Evolutionary conservation across 305 asterid species (phyloP).

Genomic region (Fraxinus dipetala): DNA sequence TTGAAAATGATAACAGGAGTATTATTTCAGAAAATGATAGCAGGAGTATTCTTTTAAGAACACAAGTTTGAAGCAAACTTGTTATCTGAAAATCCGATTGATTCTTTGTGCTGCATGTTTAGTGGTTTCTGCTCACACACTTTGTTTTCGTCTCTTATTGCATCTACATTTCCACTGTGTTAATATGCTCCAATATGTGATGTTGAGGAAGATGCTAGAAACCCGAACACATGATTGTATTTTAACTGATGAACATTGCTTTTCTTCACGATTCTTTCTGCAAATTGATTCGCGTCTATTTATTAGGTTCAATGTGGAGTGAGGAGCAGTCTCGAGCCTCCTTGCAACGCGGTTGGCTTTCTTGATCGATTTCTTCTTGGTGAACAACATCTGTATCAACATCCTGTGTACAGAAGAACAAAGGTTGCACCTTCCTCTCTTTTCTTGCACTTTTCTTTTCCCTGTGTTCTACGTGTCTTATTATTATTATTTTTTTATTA

Average conservation of each 20-base stretch:
- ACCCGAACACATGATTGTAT: not conserved
- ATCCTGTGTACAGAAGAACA: slow-evolving; percentile 82
- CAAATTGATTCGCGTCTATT: slow-evolving; percentile 3
- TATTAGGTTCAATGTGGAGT: slow-evolving; percentile 68
- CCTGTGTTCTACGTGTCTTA: slow-evolving; percentile 1
- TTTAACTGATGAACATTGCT: not conserved
- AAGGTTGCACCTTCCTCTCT: slow-evolving; percentile 42
- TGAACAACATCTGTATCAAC: slow-evolving; percentile 76
- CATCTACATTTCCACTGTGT: not conserved
- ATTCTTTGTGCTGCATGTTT: not conserved
- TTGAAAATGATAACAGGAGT: not conserved
- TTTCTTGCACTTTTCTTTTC: slow-evolving; percentile 9
- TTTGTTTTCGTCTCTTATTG: not conserved
- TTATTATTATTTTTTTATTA: not conserved
- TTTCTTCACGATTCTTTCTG: not conserved
- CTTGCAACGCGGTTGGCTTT: slow-evolving; percentile 87
- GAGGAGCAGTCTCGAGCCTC: slow-evolving; percentile 78
- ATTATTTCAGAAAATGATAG: not conserved
- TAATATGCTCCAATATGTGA: not conserved
- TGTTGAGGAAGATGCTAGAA: not conserved
- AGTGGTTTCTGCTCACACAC: not conserved
- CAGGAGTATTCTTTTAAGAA: not conserved
- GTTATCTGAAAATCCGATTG: not conserved
- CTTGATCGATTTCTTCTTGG: slow-evolving; percentile 73
- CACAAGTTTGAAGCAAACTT: not conserved